Evolutionary conservation across 2,329 filamentous ascomycete species (phyloP).

Genomic region (Lasiodiplodia sp.): DNA sequence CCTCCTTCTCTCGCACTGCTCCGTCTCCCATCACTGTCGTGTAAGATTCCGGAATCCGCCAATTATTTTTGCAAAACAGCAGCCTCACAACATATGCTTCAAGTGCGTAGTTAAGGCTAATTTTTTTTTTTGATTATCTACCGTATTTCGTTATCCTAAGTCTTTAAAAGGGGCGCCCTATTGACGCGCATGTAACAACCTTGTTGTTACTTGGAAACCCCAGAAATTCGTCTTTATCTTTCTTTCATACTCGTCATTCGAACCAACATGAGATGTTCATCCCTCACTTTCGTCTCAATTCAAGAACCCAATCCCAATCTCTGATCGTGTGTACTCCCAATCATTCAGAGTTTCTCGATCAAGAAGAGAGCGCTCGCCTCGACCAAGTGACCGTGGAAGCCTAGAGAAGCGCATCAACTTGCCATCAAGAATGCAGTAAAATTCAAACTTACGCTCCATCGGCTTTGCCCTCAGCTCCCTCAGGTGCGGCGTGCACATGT

Average conservation of each 20-base stretch:
- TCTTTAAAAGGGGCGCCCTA: not conserved
- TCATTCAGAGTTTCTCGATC: constrained; percentile 3
- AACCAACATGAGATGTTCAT: not conserved
- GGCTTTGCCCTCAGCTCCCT: constrained; percentile 11
- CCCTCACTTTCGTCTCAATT: not conserved
- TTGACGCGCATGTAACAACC: not conserved
- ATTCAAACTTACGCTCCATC: not conserved
- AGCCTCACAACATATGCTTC: not conserved
- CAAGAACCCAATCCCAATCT: not conserved
- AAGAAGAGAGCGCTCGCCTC: not conserved
- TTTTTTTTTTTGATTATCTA: not conserved
- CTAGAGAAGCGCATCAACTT: not conserved
- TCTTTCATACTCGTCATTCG: not conserved
- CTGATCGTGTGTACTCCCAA: not conserved
- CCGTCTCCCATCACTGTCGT: not conserved
- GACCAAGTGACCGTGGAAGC: constrained; percentile 11
- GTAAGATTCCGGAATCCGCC: not conserved
- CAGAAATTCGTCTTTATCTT: not conserved
- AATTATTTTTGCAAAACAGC: not conserved
- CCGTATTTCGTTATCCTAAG: not conserved
- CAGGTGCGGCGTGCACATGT: constrained; percentile 19
- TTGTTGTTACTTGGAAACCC: not conserved
- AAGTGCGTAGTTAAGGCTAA: not conserved
- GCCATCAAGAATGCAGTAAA: not conserved
- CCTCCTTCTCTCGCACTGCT: not conserved